These are phyloP conservation scores for Lophiostoma macrostomum DNA, from an alignment of 495 filamentous ascomycete genomes.

Conservation along the genomic window DNA sequence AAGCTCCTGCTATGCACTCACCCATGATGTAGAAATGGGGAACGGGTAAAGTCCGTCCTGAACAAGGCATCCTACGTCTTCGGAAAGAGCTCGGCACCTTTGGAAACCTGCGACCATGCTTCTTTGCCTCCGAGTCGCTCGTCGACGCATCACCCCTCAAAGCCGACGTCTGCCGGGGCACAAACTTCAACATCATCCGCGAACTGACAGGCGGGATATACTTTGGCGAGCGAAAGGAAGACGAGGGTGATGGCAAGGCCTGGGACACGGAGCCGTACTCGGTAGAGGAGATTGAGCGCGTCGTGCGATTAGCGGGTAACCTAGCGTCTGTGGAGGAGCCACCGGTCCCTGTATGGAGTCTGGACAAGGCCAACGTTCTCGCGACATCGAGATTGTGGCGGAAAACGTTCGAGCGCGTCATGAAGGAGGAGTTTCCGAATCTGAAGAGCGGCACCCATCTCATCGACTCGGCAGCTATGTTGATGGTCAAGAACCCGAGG, in stretches of 20 bases:
- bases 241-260: conserved; percentile 74
- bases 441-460: conserved; percentile 83
- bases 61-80: conserved; percentile 89
- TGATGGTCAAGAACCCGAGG: conserved; percentile 93
- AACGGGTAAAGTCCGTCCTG: conserved; percentile 80
- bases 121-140: conserved; percentile 87
- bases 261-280: conserved; percentile 90
- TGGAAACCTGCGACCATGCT: conserved; percentile 96
- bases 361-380: conserved; percentile 98
- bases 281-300: conserved; percentile 81
- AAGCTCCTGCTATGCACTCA: not conserved
- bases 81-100: conserved; percentile 94
- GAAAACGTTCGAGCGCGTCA: conserved; percentile 77
- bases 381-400: conserved; percentile 89
- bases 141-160: conserved; percentile 87
- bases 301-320: conserved; percentile 77
- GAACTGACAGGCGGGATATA: conserved; percentile 96
- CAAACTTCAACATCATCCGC: conserved; percentile 91
- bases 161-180: conserved; percentile 77
- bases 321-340: conserved; percentile 78
- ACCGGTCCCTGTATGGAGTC: conserved; percentile 75
- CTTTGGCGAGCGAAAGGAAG: conserved; percentile 90
- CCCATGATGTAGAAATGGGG: conserved; percentile 71
- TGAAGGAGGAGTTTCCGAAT: conserved; percentile 83
- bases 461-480: conserved; percentile 94